A percentile compares a stretch with the other conserved stretches of the same genome.
These are phyloP conservation scores for Debaryomyces singareniensis DNA, from an alignment of 1,139 yeast genomes.

Conservation along the genomic window DNA sequence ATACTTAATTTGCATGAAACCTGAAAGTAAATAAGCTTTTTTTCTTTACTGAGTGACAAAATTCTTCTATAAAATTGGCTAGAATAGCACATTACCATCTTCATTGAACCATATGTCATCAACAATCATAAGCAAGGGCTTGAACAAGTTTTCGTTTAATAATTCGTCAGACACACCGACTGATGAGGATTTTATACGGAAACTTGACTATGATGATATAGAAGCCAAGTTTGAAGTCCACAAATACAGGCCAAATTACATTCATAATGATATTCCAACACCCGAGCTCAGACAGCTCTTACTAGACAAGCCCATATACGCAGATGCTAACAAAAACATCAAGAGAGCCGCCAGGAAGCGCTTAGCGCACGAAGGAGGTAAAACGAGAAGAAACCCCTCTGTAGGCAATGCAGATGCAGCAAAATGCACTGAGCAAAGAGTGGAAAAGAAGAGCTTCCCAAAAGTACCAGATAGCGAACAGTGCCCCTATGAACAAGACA, in stretches of 20 bases:
- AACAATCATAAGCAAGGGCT: constrained; percentile 8
- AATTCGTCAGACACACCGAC: constrained; percentile 6
- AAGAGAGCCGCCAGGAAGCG: constrained; percentile 8
- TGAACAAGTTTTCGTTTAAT: constrained; percentile 9
- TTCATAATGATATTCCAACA: constrained; percentile 35
- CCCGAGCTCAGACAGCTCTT: constrained; percentile 32
- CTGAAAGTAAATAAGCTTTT: no score
- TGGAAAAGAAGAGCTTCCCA: neutral
- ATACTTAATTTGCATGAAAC: no score
- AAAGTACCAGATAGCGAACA: neutral
- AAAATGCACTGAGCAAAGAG: no score
- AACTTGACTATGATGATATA: constrained; percentile 31
- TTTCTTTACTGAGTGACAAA: no score
- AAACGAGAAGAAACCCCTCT: neutral
- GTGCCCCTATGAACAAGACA: neutral
- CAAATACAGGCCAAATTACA: constrained; percentile 35
- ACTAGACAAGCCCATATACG: constrained; percentile 35
- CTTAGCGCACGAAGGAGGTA: neutral
- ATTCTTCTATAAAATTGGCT: no score
- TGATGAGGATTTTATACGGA: constrained; percentile 15
- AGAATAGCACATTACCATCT: no score
- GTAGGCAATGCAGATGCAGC: neutral
- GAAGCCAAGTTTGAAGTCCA: constrained; percentile 29
- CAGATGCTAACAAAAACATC: constrained; percentile 26
- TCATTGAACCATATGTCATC: constrained; percentile 6